Base-by-base conservation (phyloP, 352 stramenopile genomes). In the Globisporangium lucens region DNA sequence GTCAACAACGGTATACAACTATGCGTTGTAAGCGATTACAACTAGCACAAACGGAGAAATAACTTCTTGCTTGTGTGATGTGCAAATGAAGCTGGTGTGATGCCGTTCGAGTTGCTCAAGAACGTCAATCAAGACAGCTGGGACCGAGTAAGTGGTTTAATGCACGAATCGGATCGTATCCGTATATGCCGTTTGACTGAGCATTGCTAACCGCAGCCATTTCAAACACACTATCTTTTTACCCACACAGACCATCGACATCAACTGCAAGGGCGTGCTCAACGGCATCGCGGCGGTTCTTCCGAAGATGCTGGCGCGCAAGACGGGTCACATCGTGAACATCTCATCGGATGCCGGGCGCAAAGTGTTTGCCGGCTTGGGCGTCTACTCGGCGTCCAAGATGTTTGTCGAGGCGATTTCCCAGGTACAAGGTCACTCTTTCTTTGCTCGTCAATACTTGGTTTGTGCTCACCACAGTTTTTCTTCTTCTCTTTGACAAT, bases 201-300 rank as follows among this genome's bases (percentile, higher is more conserved):
- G 4, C n/a, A 27, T 30, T 29, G 29, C 29, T 60, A 43, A 60
- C 29, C 12, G 13, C 22, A 20, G 38, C 13, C 29, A 3, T 36
- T 59, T 49, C 36, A 43, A 43, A 27, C 10, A 29, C 7, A 15
- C 17, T 27, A 24, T 24, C 10, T 30, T 9, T 20, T 13, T 51
- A 49, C 24, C 35, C 49, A 8, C 33, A 24, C 58, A 87, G 70
- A 96, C 87, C 13, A 90, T 98, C 53, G 93, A 98, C 73, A 91
- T 98, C 51, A 98, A 98, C 76, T 97, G 90, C 80, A 97, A 97
- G 70, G 94, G 92, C 35, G 81, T 88, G 22, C 83, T 97, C 65
- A 95, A 98, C 73, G 90, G 89, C 24, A 86, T 97, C 68, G 90
- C 80, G 0, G 78, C 78, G 8, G 85, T 90, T 51, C 72, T 93